phyloP scores from a whole-genome alignment of 768 basidiomycete genomes.

The Tubosaeta brunneosetosa region DNA sequence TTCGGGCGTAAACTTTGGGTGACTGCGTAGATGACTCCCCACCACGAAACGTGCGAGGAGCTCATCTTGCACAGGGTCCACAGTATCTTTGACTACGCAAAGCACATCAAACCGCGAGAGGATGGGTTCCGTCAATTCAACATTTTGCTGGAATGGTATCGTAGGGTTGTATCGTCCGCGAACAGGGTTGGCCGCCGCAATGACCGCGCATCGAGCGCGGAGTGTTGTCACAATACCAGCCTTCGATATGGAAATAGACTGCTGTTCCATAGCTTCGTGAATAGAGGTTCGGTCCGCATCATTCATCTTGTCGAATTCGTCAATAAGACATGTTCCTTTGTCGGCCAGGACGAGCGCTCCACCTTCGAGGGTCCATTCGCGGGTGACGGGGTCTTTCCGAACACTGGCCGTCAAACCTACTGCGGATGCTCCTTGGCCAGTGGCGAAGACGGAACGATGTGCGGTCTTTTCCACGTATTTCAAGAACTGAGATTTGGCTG shows the following conservation, averaged over 20 bases:
- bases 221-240: slow-evolving; percentile 98
- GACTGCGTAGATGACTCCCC: slow-evolving; percentile 89
- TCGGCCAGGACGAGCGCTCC: slow-evolving; percentile 98
- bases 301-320: slow-evolving; percentile 99
- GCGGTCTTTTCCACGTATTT: slow-evolving; percentile 99
- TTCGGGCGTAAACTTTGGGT: slow-evolving; percentile 85
- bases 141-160: slow-evolving; percentile 97
- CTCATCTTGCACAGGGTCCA: slow-evolving; percentile 96
- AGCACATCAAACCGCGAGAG: slow-evolving; percentile 96
- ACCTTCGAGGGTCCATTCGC: slow-evolving; percentile 98
- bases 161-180: slow-evolving; percentile 98
- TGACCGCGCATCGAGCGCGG: slow-evolving; percentile 95
- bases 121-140: slow-evolving; percentile 97
- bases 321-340: slow-evolving; percentile 95
- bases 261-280: slow-evolving; percentile 99
- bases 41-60: slow-evolving; percentile 97
- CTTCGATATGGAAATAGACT: slow-evolving; percentile 98
- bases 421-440: slow-evolving; percentile 96
- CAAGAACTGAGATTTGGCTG: slow-evolving; percentile 97
- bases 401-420: slow-evolving; percentile 99
- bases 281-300: slow-evolving; percentile 96
- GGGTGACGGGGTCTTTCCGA: slow-evolving; percentile 95
- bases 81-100: slow-evolving; percentile 96
- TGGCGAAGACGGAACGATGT: slow-evolving; percentile 95
- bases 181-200: slow-evolving; percentile 97